A percentile compares a stretch with the other conserved stretches of the same genome.
Conservation (phyloP, 225 moss, liverwort and hornwort genomes). For the Asterella californica region DNA sequence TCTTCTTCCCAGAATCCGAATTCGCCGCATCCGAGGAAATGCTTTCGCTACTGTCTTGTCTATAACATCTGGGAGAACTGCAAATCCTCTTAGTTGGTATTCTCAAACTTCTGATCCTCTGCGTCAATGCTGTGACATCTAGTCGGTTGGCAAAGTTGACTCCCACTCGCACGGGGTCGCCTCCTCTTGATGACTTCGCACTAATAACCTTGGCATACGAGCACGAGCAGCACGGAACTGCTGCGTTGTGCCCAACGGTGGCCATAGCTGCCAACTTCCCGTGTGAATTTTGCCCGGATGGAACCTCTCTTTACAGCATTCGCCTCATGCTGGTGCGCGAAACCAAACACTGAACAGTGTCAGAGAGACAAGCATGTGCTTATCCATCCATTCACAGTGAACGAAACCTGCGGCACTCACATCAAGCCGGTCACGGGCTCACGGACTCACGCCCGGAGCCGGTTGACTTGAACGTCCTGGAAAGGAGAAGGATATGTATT, state of each 20-base stretch:
- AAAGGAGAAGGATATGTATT: no score
- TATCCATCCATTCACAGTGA: no score
- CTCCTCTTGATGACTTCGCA: not conserved
- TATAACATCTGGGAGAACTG: constrained; percentile 1
- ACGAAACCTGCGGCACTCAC: no score
- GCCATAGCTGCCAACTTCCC: not conserved
- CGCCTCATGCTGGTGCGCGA: no score
- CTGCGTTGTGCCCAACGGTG: not conserved
- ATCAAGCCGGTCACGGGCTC: no score
- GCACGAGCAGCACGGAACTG: not conserved
- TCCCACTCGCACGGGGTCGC: not conserved
- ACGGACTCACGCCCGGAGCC: no score
- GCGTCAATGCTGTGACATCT: not conserved
- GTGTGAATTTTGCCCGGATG: not conserved
- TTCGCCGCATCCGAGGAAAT: not conserved
- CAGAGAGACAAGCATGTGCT: no score
- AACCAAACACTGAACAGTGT: not conserved
- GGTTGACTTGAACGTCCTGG: no score
- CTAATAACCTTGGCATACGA: not conserved
- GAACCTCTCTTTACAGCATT: not conserved
- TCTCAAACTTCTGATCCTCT: not conserved
- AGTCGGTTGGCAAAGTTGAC: not conserved
- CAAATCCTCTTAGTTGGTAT: not conserved
- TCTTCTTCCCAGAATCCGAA: constrained; percentile 10
- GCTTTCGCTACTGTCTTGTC: not conserved